Conservation (phyloP, 2,329 filamentous ascomycete genomes). For the Colletotrichum australisinense region DNA sequence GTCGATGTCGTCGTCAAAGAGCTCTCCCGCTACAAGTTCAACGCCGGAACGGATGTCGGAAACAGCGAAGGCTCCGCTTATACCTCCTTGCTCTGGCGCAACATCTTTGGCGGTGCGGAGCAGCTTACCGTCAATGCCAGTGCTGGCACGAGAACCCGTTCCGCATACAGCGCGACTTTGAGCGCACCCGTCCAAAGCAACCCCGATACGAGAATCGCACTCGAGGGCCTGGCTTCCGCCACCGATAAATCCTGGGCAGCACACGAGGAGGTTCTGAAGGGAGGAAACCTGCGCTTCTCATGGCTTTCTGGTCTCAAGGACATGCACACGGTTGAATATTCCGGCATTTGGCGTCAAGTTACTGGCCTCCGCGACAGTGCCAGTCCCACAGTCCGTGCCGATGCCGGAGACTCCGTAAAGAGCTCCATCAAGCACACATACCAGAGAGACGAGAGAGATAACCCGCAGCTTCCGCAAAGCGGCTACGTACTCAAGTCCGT, state of each 20-base stretch:
- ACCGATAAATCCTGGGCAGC: constrained; percentile 93
- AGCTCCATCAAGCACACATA: constrained; percentile 87
- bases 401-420: constrained; percentile 93
- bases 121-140: constrained; percentile 88
- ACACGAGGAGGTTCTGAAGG: constrained; percentile 89
- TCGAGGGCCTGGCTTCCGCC: constrained; percentile 85
- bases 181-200: constrained; percentile 83
- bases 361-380: constrained; percentile 82
- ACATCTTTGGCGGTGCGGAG: constrained; percentile 95
- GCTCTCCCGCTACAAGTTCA: constrained; percentile 84
- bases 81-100: constrained; percentile 86
- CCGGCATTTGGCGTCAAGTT: constrained; percentile 86
- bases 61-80: constrained; percentile 96
- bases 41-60: constrained; percentile 94
- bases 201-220: constrained; percentile 80
- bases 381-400: constrained; percentile 82
- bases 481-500: constrained; percentile 85
- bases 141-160: constrained; percentile 88
- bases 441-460: constrained; percentile 83
- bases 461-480: constrained; percentile 83
- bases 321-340: constrained; percentile 83
- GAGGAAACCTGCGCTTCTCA: constrained; percentile 79
- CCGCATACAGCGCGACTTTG: constrained; percentile 89
- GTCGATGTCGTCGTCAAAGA: constrained; percentile 86
- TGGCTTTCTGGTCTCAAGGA: constrained; percentile 68